A percentile compares a stretch with the other conserved stretches of the same genome.
Conservation (phyloP, 2,329 filamentous ascomycete genomes). For the Macroventuria anomochaeta region DNA sequence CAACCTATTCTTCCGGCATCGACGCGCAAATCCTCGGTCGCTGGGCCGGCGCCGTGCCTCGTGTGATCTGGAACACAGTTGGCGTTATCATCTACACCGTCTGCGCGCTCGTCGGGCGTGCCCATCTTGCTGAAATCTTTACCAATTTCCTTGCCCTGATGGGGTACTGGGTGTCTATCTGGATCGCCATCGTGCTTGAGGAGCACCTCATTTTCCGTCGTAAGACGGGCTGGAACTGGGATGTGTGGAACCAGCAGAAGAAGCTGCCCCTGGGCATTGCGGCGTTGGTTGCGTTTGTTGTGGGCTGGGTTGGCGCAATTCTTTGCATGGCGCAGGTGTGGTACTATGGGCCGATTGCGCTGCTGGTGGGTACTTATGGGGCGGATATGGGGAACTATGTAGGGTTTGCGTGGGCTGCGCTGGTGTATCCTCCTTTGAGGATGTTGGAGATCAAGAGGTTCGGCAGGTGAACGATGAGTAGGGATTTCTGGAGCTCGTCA, state of each 20-base stretch:
- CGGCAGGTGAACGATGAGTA: slow-evolving; percentile 50
- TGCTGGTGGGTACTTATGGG: slow-evolving; percentile 63
- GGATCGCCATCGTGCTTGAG: slow-evolving; percentile 67
- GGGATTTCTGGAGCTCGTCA: neutral
- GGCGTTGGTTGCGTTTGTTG: slow-evolving; percentile 65
- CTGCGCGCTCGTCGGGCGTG: slow-evolving; percentile 68
- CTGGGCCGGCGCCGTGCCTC: slow-evolving; percentile 64
- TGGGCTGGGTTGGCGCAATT: slow-evolving; percentile 70
- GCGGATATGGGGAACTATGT: slow-evolving; percentile 68
- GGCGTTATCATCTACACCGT: slow-evolving; percentile 68
- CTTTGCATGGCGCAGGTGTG: slow-evolving; percentile 73
- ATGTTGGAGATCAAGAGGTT: slow-evolving; percentile 59
- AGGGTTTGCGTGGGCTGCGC: slow-evolving; percentile 64
- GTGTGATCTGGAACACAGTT: slow-evolving; percentile 69
- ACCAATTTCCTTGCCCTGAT: slow-evolving; percentile 73
- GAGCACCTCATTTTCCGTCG: slow-evolving; percentile 69
- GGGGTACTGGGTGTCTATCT: slow-evolving; percentile 73
- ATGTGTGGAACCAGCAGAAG: slow-evolving; percentile 63
- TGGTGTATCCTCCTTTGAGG: slow-evolving; percentile 63
- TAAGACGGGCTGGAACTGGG: slow-evolving; percentile 63
- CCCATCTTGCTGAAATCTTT: slow-evolving; percentile 68
- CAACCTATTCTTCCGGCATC: slow-evolving; percentile 68
- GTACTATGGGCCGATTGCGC: slow-evolving; percentile 70
- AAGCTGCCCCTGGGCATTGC: slow-evolving; percentile 69
- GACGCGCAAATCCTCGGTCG: slow-evolving; percentile 71